phyloP scores from a whole-genome alignment of 2,329 filamentous ascomycete genomes.

The Chrysosporium keratinophilum region DNA sequence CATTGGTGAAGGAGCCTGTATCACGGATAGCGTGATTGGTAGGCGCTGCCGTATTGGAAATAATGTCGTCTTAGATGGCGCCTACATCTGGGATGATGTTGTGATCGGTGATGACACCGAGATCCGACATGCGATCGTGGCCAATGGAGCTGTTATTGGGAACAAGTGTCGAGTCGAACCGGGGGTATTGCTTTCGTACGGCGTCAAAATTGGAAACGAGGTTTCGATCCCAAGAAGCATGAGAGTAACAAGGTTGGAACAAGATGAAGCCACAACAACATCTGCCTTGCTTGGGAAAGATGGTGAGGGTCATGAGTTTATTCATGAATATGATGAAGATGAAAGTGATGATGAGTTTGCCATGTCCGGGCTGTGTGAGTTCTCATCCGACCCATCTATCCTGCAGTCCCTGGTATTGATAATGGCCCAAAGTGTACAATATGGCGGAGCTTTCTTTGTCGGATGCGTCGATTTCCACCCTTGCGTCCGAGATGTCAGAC shows the following conservation, averaged over 20 bases:
- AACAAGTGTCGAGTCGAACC: conserved; percentile 57
- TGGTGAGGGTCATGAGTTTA: conserved; percentile 55
- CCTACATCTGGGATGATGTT: conserved; percentile 80
- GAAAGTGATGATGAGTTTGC: conserved; percentile 57
- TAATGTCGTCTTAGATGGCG: conserved; percentile 66
- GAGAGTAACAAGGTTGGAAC: conserved; percentile 38
- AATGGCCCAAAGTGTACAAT: conserved; percentile 38
- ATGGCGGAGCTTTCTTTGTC: conserved; percentile 39
- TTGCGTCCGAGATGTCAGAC: conserved; percentile 47
- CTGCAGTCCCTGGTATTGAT: not conserved
- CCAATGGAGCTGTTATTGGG: conserved; percentile 60
- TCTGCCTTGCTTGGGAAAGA: conserved; percentile 46
- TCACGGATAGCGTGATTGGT: conserved; percentile 72
- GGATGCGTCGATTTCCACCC: conserved; percentile 51
- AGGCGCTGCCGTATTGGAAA: conserved; percentile 76
- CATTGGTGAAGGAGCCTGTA: conserved; percentile 59
- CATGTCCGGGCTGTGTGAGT: conserved; percentile 24
- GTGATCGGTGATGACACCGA: conserved; percentile 63
- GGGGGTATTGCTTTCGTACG: conserved; percentile 70
- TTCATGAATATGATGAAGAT: conserved; percentile 55
- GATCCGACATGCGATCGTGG: conserved; percentile 65
- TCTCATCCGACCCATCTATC: not conserved
- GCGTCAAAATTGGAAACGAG: conserved; percentile 59
- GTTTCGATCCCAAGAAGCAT: conserved; percentile 36
- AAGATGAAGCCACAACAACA: conserved; percentile 40